Base-by-base conservation (phyloP, 2,329 filamentous ascomycete genomes). In the Colletotrichum viniferum region DNA sequence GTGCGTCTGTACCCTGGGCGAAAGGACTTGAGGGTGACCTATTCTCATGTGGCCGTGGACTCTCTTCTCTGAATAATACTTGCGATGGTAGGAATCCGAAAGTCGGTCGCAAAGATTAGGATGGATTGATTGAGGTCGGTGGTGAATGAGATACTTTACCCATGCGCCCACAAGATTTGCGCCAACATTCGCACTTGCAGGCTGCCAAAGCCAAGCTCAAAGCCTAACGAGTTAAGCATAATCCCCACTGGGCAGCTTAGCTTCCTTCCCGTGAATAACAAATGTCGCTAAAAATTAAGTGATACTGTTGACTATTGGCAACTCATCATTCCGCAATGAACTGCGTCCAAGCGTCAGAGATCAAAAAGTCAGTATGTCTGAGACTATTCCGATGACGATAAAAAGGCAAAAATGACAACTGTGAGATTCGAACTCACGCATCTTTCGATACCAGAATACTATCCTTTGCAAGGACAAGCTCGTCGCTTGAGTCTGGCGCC, bases 381-480 rank as follows among this genome's bases (percentile, higher is more conserved):
- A 24, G 5, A 10, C 18, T 16, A 58, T 5, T 14, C 30, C 16
- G 30, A 21, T 14, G 18, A 8, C 30, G 14, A 18, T 5, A 7
- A 2, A 5, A 43, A 58, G 7, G 2, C 18, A 63, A 55, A 70
- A 71, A 21, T 75, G 73, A 75, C 38, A 75, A 75, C 73, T 75
- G 73, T 73, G 73, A 75, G 73, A 75, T 75, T 75, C 73, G 73
- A 75, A 75, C 73, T 75, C 73, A 75, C 73, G 73, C 73, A 63
- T 75, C 73, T 75, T 75, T 24, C 73, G 73, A 75, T 63, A 75
- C 73, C 73, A 75, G 73, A 75, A 75, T 68, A 4, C 72, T 26
- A 52, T 16, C 58, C 73, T 61, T 7, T 75, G 16, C 0, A 56
- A 71, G 69, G 63, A 36, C 8, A 75, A 75, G 69, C 56, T 68